Conservation (phyloP, 2,329 filamentous ascomycete species). For the Trichoderma pleuroti region DNA sequence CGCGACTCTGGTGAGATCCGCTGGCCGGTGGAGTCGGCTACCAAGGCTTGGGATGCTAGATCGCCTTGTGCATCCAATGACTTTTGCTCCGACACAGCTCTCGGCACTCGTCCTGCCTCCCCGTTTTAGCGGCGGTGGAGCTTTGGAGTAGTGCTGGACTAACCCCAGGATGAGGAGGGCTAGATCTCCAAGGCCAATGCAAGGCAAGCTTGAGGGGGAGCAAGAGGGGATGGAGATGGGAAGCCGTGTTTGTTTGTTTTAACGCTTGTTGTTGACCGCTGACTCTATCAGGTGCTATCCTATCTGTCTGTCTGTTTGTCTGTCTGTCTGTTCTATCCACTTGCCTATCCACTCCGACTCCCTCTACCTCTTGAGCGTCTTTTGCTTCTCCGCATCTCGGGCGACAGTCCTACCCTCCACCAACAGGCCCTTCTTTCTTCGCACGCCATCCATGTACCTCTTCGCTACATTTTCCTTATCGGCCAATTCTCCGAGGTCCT, state of each 20-base stretch:
- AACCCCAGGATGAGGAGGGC: not conserved
- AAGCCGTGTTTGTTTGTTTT: not conserved
- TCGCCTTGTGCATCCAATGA: not conserved
- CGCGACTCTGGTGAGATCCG: slow-evolving; percentile 5
- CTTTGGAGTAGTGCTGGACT: not conserved
- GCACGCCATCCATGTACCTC: slow-evolving; percentile 88
- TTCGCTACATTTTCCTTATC: slow-evolving; percentile 96
- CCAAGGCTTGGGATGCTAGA: not conserved
- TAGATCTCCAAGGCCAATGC: slow-evolving; percentile 5
- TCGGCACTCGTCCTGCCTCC: slow-evolving; percentile 9
- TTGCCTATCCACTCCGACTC: not conserved
- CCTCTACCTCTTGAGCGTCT: slow-evolving; percentile 58
- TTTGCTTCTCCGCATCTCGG: slow-evolving; percentile 89
- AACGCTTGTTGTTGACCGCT: not conserved
- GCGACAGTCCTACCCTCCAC: slow-evolving; percentile 74
- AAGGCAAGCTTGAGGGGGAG: not conserved
- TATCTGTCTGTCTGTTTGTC: not conserved
- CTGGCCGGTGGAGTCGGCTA: not conserved
- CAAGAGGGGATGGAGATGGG: not conserved
- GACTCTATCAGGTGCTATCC: not conserved
- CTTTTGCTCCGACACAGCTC: not conserved
- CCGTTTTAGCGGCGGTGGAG: slow-evolving; percentile 4
- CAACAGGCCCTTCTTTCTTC: slow-evolving; percentile 81
- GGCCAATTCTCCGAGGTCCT: slow-evolving; percentile 90
- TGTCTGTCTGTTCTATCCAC: not conserved